Conservation (phyloP, 1,139 yeast species). For the Suhomyces maxii region DNA sequence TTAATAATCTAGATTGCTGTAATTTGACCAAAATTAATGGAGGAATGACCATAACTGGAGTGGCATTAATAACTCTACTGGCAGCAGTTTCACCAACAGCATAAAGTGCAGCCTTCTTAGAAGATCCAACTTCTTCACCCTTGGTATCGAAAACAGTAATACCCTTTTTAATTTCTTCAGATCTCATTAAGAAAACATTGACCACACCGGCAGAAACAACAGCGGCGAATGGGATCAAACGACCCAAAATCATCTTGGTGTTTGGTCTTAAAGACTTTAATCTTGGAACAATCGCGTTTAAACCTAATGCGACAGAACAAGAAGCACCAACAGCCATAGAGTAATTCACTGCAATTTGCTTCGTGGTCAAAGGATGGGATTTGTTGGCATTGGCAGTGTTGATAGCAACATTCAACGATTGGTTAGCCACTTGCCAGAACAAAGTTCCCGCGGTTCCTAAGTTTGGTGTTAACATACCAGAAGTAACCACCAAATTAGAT, state of each 20-base stretch:
- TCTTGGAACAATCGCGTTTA: constrained; percentile 83
- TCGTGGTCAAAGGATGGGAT: constrained; percentile 81
- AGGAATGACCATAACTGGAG: constrained; percentile 96
- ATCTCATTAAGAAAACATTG: constrained; percentile 92
- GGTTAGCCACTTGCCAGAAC: constrained; percentile 98
- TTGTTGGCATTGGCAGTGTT: constrained; percentile 96
- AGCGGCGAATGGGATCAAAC: constrained; percentile 96
- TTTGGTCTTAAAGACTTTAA: constrained; percentile 65
- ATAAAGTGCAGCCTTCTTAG: constrained; percentile 80
- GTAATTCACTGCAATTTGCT: constrained; percentile 76
- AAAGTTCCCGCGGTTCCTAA: constrained; percentile 86
- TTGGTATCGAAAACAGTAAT: constrained; percentile 65
- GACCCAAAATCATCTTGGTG: constrained; percentile 69
- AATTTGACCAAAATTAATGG: constrained; percentile 78
- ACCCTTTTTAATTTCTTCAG: constrained; percentile 90
- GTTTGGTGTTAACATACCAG: constrained; percentile 96
- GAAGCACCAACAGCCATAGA: constrained; percentile 90
- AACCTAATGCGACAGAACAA: constrained; percentile 91
- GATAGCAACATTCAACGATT: constrained; percentile 92
- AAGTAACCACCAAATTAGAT: constrained; percentile 90
- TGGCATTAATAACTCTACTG: constrained; percentile 90
- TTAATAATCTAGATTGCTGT: constrained; percentile 63
- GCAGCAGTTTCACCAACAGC: constrained; percentile 98
- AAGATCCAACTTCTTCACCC: constrained; percentile 72
- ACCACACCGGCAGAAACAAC: constrained; percentile 96